Evolutionary conservation across 2,329 filamentous ascomycete genomes (phyloP), one percentile per base, ranked within the genome.

Genomic region (Exophiala sideris): DNA sequence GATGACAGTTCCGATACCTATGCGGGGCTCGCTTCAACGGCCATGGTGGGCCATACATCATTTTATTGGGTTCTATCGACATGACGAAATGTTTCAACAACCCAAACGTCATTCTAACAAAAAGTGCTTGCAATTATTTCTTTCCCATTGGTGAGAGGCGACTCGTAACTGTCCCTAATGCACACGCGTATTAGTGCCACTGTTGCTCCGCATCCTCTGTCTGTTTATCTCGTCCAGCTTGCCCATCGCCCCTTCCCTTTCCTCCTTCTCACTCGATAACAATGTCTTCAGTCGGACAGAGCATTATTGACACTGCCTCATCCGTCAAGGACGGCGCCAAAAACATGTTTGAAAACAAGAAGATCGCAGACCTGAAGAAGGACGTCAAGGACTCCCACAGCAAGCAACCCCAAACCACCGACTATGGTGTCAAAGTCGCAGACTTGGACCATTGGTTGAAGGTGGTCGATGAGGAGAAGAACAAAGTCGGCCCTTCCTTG

Each of bases 401-500:
- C 46, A 77, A 82, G 35, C 75, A 79, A 32, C 77, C 80, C 36
- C 82, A 91, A 61, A 92, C 89, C 0, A 86, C 85, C 45, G 89
- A 95, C 65, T 89, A 80, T 71, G 90, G 90, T 18, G 83, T 86
- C 24, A 89, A 86, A 70, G 80, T 90, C 64, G 73, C 76, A 39
- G 86, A 86, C 64, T 85, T 86, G 1, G 90, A 95, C 65, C 80
- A 91, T 67, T 94, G 88, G 89, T 75, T 95, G 50, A 83, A 81
- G 48, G 78, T 86, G 4, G 79, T 75, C 21, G 83, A 73, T 34
- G 77, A 83, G 2, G 79, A 58, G 50, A 54, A 47, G 42, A 40
- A 88, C 44, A 75, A 83, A 51, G 83, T 78, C 1, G 89, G 89
- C 0, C 87, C 89, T 0, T 69, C 71, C 64, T 73, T 91, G 0